Evolutionary conservation across 73 alveolate genomes (phyloP), one percentile per base, ranked within the genome.

Genomic region (Uronychia binucleata): DNA sequence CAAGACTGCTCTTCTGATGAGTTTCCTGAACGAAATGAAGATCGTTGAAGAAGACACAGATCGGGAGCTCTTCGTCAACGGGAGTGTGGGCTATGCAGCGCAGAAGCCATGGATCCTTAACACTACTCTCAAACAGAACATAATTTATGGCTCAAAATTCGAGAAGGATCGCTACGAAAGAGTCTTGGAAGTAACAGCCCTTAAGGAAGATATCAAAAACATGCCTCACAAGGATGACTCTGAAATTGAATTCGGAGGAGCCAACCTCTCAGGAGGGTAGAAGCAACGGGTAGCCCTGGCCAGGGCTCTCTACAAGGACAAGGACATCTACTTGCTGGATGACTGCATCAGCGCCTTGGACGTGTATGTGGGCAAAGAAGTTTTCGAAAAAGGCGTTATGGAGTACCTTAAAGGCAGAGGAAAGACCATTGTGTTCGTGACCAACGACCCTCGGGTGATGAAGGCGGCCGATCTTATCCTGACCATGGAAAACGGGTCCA

Each of bases 331-430:
- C 60, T 75, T 90, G 33, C 35, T 90, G 31, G 96, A 90, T 87
- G 96, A 90, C 59, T 83, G 83, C 1, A 31, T 90, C 46, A 67
- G 88, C 75, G 93, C 96, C 25, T 90, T 90, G 80, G 96, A 90
- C 74, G 85, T 84, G 13, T 85, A 90, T 79, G 93, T 90, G 26
- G 90, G 84, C 57, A 81, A 86, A 74, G 28, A 19, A 26, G 30
- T 81, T 0, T 81, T 81, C 59, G n/a, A 81, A 5, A 58, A 60
- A 58, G 87, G 57, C 8, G 30, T 75, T 5, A 30, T 75, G 8
- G 35, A 75, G 27, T 75, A 28, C 30, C 58, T 75, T 28, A 32
- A 5, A 28, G 27, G 27, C 28, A 75, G 58, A 75, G 81, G 81
- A 26, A 75, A 75, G 58, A 75, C 81, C 32, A 32, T 75, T 26